Evolutionary conservation across 805 yeast genomes (phyloP).

Genomic region (Yamadazyma sp.): DNA sequence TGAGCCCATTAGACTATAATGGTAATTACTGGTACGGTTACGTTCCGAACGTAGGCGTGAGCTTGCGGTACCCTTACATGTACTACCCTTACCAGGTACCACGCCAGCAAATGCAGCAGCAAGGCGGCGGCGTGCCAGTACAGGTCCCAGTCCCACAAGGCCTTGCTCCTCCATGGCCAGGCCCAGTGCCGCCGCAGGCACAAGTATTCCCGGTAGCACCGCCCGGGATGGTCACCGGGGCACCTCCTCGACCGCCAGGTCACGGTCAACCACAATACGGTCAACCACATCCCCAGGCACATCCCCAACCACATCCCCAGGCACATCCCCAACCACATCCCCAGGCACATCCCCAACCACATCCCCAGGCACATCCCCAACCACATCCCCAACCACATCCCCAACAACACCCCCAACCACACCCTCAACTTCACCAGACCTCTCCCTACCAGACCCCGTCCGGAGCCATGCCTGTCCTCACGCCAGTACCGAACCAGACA

Average conservation of each 20-base stretch:
- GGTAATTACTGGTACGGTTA: constrained; percentile 22
- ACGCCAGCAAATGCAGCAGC: constrained; percentile 1
- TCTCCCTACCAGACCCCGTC: too few species aligned
- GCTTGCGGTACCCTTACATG: constrained; percentile 8
- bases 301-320: constrained; percentile 5
- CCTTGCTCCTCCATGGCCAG: constrained; percentile 1
- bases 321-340: too few species aligned
- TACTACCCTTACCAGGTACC: constrained; percentile 11
- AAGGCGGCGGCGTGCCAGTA: not conserved
- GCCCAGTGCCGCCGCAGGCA: constrained; percentile 2
- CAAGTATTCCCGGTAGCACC: constrained; percentile 5
- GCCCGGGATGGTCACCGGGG: constrained; percentile 2
- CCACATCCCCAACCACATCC: constrained; percentile 2
- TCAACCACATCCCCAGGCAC: not conserved
- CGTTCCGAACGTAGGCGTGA: constrained; percentile 9
- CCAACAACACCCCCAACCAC: too few species aligned
- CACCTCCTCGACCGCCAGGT: not conserved
- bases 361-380: not conserved
- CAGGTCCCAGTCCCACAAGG: constrained; percentile 5
- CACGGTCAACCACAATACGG: not conserved
- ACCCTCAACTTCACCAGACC: too few species aligned
- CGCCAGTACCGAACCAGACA: too few species aligned
- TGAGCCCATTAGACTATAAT: constrained; percentile 13
- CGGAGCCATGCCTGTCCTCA: too few species aligned
- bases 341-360: not conserved